Evolutionary conservation across 192 early-diverging fungal species (phyloP), one percentile per base, ranked within the genome.

Genomic region (Podila minutissima): DNA sequence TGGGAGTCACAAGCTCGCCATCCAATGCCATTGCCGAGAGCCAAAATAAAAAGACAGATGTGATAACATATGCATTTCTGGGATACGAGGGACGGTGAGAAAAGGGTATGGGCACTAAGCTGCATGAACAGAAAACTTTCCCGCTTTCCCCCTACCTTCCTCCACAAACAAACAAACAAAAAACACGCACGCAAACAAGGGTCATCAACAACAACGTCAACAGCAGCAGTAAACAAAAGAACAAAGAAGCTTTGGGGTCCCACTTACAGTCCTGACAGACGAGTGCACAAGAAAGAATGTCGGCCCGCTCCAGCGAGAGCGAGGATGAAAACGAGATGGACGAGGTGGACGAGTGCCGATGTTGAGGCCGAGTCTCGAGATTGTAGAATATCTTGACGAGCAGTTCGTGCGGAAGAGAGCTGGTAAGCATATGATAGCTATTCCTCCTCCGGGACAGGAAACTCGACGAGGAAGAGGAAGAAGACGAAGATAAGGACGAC

Each of bases 181-280:
- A 46, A 46, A 17, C 41, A 46, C 41, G 15, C 41, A 46, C 41
- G 3, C 41, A 46, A 11, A 8, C 41, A 46, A 37, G 41, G 15
- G 41, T 46, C 15, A 17, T 15, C 41, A 46, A 46, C 13, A 41
- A 41, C 12, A 12, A 37, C 35, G 38, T 46, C 15, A 46, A 0
- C 41, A 46, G 12, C 2, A 37, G 6, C 35, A 9, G 10, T 1
- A 37, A 46, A 12, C 41, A 46, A 46, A 46, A 11, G 15, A 46
- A 17, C 41, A 5, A 22, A 24, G 11, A 26, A 55, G n/a, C n/a
- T 24, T 19, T 24, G 12, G 22, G 24, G 53, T 2, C 8, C 53
- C 2, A 58, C 66, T 69, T 81, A 81, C 76, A 81, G 29, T 81
- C 76, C 49, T 64, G 70, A 41, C 76, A 81, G 26, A 81, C 76